Evolutionary conservation across 23 red algal genomes (phyloP).

Genomic region (Cyanidioschyzon merolae): DNA sequence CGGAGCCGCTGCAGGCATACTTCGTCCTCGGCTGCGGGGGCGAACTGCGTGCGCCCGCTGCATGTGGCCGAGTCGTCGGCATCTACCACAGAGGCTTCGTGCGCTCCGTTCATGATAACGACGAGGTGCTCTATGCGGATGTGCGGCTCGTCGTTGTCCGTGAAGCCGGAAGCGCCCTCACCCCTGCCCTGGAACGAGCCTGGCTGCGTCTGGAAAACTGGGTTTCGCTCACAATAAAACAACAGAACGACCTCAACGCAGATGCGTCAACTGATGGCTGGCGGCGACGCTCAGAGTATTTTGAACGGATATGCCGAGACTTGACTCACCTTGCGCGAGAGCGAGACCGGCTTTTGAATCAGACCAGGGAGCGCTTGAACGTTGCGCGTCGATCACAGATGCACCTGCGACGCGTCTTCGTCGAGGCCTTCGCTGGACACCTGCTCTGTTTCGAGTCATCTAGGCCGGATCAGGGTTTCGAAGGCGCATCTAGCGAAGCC

Average conservation of each 20-base stretch:
- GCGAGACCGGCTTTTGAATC: background rate
- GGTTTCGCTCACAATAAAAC: background rate
- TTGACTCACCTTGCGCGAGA: background rate
- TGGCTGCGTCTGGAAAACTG: background rate
- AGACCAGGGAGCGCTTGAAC: background rate
- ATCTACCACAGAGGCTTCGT: background rate
- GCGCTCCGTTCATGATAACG: background rate
- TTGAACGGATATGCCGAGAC: background rate
- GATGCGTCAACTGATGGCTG: background rate
- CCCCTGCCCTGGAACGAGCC: background rate
- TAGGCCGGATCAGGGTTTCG: background rate
- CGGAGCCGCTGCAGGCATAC: background rate
- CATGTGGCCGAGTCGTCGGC: background rate
- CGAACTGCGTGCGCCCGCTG: background rate
- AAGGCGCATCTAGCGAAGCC: background rate
- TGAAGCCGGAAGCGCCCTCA: background rate
- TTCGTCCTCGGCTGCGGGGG: background rate
- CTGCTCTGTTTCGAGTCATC: background rate
- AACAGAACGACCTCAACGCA: background rate
- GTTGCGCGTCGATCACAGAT: background rate
- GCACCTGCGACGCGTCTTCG: background rate
- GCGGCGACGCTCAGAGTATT: background rate
- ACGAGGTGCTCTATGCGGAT: background rate
- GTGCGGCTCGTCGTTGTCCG: background rate
- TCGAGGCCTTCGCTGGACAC: background rate